Evolutionary conservation across 2,329 filamentous ascomycete genomes (phyloP).

Genomic region (Lasiodiplodia hormozganensis): DNA sequence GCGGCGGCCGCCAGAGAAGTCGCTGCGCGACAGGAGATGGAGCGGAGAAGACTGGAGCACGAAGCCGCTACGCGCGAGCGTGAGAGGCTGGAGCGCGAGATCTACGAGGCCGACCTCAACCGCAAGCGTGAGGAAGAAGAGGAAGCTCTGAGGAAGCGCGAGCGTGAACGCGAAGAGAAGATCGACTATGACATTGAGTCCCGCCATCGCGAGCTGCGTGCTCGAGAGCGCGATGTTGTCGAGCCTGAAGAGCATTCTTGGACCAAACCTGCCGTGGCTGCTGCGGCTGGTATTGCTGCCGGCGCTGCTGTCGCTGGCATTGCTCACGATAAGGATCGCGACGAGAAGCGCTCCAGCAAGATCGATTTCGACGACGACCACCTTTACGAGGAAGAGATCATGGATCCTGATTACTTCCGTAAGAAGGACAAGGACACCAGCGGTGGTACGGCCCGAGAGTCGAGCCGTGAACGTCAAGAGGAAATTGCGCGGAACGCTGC

Average conservation of each 20-base stretch:
- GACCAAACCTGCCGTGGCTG: slow-evolving; percentile 40
- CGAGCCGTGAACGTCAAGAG: slow-evolving; percentile 18
- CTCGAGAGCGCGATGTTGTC: slow-evolving; percentile 43
- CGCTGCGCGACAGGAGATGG: slow-evolving; percentile 36
- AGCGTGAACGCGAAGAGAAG: slow-evolving; percentile 41
- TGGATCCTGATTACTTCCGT: slow-evolving; percentile 55
- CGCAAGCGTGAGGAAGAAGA: slow-evolving; percentile 33
- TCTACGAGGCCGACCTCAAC: slow-evolving; percentile 10
- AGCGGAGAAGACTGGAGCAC: slow-evolving; percentile 33
- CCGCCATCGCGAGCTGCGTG: slow-evolving; percentile 44
- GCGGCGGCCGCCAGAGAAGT: slow-evolving; percentile 35
- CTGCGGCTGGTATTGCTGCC: slow-evolving; percentile 43
- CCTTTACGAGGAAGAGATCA: slow-evolving; percentile 54
- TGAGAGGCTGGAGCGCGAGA: slow-evolving; percentile 35
- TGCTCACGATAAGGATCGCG: slow-evolving; percentile 34
- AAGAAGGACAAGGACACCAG: slow-evolving; percentile 43
- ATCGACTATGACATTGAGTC: slow-evolving; percentile 31
- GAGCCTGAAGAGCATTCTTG: slow-evolving; percentile 40
- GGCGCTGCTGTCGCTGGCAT: slow-evolving; percentile 36
- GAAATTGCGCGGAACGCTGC: slow-evolving; percentile 43
- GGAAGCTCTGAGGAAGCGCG: slow-evolving; percentile 9
- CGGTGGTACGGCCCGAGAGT: background rate
- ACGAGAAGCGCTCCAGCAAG: slow-evolving; percentile 5
- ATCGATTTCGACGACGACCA: slow-evolving; percentile 28
- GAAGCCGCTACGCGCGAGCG: slow-evolving; percentile 33